Conservation (phyloP, 305 asterid species). For the Fraxinus platypoda region DNA sequence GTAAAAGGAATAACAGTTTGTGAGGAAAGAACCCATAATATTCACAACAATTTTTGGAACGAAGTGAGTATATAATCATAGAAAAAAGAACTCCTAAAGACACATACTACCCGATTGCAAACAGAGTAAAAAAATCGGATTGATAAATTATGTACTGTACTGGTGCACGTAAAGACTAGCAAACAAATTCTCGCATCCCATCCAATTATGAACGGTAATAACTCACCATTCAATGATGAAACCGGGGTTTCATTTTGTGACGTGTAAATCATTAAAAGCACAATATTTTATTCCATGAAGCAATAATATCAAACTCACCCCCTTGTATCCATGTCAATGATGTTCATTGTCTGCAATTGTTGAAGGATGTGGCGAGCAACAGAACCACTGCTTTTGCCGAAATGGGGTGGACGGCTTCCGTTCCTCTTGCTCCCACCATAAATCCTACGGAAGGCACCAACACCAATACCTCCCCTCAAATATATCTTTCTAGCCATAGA, state of each 20-base stretch:
- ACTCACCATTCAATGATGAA: not conserved
- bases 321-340: conserved; percentile 43
- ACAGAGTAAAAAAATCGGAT: not conserved
- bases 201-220: not conserved
- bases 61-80: not conserved
- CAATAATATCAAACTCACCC: conserved; percentile 33
- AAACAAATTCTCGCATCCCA: not conserved
- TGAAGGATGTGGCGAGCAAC: conserved; percentile 57
- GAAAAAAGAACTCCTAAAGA: not conserved
- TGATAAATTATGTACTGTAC: not conserved
- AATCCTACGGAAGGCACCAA: conserved; percentile 55
- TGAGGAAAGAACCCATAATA: not conserved
- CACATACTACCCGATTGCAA: not conserved
- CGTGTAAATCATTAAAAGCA: not conserved
- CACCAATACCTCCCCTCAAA: conserved; percentile 58
- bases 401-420: conserved; percentile 59
- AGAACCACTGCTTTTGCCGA: conserved; percentile 53
- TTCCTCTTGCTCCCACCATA: conserved; percentile 70
- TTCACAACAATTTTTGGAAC: not conserved
- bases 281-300: not conserved
- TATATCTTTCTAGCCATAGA: conserved; percentile 62
- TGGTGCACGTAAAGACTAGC: not conserved
- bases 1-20: conserved; percentile 14
- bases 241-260: not conserved
- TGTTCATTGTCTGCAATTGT: conserved; percentile 52